Conservation (phyloP, 176 grass and related monocot species). For the Aechmea fasciata region DNA sequence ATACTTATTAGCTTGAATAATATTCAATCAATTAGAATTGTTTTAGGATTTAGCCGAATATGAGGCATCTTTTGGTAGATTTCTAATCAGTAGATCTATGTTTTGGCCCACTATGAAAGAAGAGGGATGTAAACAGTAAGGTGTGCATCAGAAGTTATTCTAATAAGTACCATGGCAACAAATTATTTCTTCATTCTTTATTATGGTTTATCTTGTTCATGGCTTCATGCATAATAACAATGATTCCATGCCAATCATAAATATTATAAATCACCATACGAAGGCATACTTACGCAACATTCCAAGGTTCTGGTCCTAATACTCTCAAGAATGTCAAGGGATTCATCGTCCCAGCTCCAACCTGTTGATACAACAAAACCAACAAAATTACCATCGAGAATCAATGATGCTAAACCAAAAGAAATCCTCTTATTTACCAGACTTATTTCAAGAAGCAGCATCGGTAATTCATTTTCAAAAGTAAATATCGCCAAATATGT, state of each 20-base stretch:
- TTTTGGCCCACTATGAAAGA: too few species aligned
- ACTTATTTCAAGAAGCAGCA: background rate
- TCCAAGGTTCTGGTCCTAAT: slow-evolving; percentile 88
- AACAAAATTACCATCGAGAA: background rate
- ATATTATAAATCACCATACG: background rate
- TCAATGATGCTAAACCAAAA: background rate
- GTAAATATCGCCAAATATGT: background rate
- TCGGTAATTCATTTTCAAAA: background rate
- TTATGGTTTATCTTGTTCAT: too few species aligned
- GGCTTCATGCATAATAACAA: too few species aligned
- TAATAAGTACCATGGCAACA: too few species aligned
- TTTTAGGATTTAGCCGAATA: too few species aligned
- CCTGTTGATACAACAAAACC: slow-evolving; percentile 29
- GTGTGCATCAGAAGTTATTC: too few species aligned
- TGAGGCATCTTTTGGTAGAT: too few species aligned
- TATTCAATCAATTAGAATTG: too few species aligned
- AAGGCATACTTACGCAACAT: slow-evolving; percentile 66
- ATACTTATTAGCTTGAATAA: too few species aligned
- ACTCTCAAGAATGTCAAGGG: slow-evolving; percentile 87
- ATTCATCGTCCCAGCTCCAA: slow-evolving; percentile 95
- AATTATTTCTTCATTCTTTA: too few species aligned
- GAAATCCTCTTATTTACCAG: background rate
- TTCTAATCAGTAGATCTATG: too few species aligned
- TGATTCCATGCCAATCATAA: background rate
- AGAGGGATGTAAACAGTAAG: too few species aligned